These are phyloP conservation scores for Leptographium procerum DNA, from an alignment of 2,329 filamentous ascomycete species.

Conservation along the genomic window DNA sequence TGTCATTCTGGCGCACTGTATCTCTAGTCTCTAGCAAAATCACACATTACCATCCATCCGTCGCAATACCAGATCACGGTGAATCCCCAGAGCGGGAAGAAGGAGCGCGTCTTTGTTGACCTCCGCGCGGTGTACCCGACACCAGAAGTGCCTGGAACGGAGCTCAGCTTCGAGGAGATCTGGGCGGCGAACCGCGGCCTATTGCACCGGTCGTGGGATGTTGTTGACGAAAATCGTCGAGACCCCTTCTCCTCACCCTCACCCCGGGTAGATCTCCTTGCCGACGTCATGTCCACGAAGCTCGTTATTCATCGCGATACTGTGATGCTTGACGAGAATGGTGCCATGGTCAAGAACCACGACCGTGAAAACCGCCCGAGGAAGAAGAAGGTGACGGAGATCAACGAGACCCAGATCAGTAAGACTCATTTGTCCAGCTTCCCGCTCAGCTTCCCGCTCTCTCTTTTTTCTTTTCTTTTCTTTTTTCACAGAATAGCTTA, in stretches of 20 bases:
- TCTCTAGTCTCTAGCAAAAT: conserved; percentile 44
- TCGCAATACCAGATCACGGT: conserved; percentile 65
- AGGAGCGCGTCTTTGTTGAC: conserved; percentile 79
- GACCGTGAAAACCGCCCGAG: conserved; percentile 28
- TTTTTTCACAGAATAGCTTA: not conserved
- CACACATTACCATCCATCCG: conserved; percentile 57
- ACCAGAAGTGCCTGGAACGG: conserved; percentile 55
- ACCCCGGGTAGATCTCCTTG: not conserved
- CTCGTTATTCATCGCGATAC: conserved; percentile 33
- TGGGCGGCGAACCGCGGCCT: conserved; percentile 67
- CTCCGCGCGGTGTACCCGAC: conserved; percentile 77
- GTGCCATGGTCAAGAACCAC: conserved; percentile 24
- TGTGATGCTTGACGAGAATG: conserved; percentile 46
- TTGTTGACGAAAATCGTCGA: conserved; percentile 18
- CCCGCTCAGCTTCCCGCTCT: not conserved
- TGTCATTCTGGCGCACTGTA: conserved; percentile 29
- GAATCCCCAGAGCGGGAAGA: conserved; percentile 72
- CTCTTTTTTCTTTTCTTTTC: not conserved
- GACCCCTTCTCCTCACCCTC: not conserved
- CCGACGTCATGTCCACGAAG: conserved; percentile 22
- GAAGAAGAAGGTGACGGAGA: conserved; percentile 72
- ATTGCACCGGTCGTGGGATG: conserved; percentile 46
- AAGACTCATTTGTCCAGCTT: too few relatives aligned
- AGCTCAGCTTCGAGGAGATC: conserved; percentile 86
- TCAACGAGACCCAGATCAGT: conserved; percentile 91